Percentiles rank a stretch among this genome's conserved stretches.
phyloP scores from a whole-genome alignment of 108 stramenopile genomes.

The Parmales sp. region DNA sequence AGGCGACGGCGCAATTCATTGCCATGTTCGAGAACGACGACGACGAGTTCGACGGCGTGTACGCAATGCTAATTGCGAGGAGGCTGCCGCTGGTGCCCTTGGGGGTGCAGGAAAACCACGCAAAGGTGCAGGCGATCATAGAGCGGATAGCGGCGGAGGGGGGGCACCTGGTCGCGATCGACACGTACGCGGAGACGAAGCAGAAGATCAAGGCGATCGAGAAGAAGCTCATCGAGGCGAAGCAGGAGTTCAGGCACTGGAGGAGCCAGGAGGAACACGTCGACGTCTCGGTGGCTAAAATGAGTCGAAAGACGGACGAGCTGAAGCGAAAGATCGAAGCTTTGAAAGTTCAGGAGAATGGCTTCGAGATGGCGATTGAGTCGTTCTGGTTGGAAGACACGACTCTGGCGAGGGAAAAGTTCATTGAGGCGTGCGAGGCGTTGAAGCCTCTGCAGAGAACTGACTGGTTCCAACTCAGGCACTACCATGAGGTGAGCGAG shows the following conservation, averaged over 20 bases:
- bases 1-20: conserved; percentile 25
- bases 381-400: conserved; percentile 6
- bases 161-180: conserved; percentile 9
- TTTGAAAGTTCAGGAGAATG: not conserved
- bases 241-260: conserved; percentile 2
- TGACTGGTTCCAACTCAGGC: conserved; percentile 3
- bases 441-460: not conserved
- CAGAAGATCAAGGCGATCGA: not conserved
- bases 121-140: conserved; percentile 11
- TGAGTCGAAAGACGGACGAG: not conserved
- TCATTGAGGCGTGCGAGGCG: not conserved
- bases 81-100: conserved; percentile 18
- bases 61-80: conserved; percentile 24
- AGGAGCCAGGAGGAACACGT: conserved; percentile 6
- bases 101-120: conserved; percentile 19
- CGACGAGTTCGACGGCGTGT: conserved; percentile 26
- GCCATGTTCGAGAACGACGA: conserved; percentile 11
- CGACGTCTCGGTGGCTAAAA: not conserved
- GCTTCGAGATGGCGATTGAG: conserved; percentile 2
- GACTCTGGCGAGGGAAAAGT: not conserved
- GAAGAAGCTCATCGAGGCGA: not conserved
- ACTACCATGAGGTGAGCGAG: conserved; percentile 12
- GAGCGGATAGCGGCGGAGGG: conserved; percentile 10
- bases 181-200: conserved; percentile 11
- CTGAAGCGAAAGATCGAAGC: not conserved